These are phyloP conservation scores for Botrytis fragariae DNA, from an alignment of 2,329 filamentous ascomycete genomes.

Conservation along the genomic window DNA sequence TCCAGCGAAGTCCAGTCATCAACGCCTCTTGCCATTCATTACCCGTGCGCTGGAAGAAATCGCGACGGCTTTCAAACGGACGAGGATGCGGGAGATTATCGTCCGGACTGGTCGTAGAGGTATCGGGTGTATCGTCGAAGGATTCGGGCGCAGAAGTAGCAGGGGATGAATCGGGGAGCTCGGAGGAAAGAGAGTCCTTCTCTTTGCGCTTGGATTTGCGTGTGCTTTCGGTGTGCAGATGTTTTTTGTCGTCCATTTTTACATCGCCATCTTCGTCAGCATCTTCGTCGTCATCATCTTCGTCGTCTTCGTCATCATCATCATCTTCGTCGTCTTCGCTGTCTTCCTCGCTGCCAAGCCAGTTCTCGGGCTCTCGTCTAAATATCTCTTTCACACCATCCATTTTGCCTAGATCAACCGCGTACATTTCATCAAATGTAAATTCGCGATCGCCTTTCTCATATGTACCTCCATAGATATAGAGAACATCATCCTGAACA, in stretches of 20 bases:
- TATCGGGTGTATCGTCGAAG: constrained; percentile 52
- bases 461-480: constrained; percentile 92
- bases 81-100: constrained; percentile 40
- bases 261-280: constrained; percentile 48
- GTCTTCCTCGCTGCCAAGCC: constrained; percentile 68
- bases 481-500: constrained; percentile 88
- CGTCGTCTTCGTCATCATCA: constrained; percentile 49
- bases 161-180: background rate
- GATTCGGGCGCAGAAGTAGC: constrained; percentile 43
- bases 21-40: constrained; percentile 88
- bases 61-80: constrained; percentile 78
- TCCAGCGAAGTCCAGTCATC: constrained; percentile 70
- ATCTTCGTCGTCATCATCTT: constrained; percentile 48
- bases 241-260: constrained; percentile 38
- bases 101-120: constrained; percentile 27
- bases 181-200: constrained; percentile 40
- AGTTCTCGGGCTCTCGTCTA: constrained; percentile 79
- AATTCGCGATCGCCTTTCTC: constrained; percentile 94
- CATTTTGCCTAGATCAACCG: constrained; percentile 89
- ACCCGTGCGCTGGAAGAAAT: constrained; percentile 87
- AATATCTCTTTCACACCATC: constrained; percentile 93
- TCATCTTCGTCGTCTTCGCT: constrained; percentile 57
- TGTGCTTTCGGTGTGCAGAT: constrained; percentile 43
- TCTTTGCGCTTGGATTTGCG: constrained; percentile 58
- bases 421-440: constrained; percentile 93